A percentile compares a stretch with the other conserved stretches of the same genome.
These are phyloP conservation scores for Xylariaceae sp. DNA, from an alignment of 2,329 filamentous ascomycete genomes.

Conservation along the genomic window DNA sequence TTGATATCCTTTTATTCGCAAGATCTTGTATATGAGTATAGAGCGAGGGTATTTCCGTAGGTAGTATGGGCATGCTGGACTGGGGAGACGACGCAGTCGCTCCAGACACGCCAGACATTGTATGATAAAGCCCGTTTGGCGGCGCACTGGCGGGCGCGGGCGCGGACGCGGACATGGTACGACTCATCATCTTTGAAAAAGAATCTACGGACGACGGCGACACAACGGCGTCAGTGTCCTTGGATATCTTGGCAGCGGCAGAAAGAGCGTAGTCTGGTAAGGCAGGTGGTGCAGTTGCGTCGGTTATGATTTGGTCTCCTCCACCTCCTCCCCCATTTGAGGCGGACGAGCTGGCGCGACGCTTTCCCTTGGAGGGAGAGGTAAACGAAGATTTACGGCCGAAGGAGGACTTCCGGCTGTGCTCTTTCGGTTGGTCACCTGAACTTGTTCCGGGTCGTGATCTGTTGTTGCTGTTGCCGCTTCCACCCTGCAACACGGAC, in stretches of 20 bases:
- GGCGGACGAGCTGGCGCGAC: conserved; percentile 51
- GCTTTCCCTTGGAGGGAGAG: conserved; percentile 45
- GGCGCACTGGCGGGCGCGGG: background rate
- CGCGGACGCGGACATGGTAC: conserved; percentile 44
- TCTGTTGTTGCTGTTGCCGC: conserved; percentile 18
- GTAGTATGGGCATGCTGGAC: conserved; percentile 41
- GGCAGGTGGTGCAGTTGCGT: conserved; percentile 56
- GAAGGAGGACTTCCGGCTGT: conserved; percentile 60
- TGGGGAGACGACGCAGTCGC: conserved; percentile 33
- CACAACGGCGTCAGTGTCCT: conserved; percentile 40
- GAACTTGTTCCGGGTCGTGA: conserved; percentile 46
- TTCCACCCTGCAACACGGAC: conserved; percentile 10
- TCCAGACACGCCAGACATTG: conserved; percentile 37
- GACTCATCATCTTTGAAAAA: conserved; percentile 52
- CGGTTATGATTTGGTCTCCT: conserved; percentile 46
- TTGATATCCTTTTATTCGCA: conserved; percentile 90
- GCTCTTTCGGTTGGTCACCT: conserved; percentile 36
- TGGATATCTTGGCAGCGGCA: conserved; percentile 50
- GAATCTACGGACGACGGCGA: conserved; percentile 46
- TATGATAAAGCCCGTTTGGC: conserved; percentile 21
- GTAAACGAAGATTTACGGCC: conserved; percentile 60
- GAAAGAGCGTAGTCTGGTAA: conserved; percentile 60
- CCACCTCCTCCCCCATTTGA: conserved; percentile 42
- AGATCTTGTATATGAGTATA: conserved; percentile 79
- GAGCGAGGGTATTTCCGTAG: conserved; percentile 55